phyloP scores from a whole-genome alignment of 2,329 filamentous ascomycete species.

The Podosphaera leucotricha region DNA sequence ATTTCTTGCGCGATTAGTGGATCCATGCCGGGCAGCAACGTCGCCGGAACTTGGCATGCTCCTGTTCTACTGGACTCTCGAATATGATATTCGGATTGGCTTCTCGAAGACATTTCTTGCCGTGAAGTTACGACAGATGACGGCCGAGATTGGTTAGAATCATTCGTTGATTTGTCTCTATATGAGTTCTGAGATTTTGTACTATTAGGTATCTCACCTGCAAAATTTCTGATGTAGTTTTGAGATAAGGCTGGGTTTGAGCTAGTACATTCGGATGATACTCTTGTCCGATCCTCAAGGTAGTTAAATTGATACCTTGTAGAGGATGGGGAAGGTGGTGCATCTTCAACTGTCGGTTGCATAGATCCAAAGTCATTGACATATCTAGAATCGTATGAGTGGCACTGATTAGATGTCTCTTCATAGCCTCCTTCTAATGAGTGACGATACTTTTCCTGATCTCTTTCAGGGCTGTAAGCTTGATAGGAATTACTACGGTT shows the following conservation, averaged over 20 bases:
- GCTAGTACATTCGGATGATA: constrained; percentile 9
- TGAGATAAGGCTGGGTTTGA: constrained; percentile 6
- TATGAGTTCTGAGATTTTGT: constrained; percentile 8
- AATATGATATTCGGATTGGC: constrained; percentile 8
- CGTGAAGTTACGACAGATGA: constrained; percentile 9
- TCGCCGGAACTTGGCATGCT: constrained; percentile 27
- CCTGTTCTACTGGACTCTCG: constrained; percentile 15
- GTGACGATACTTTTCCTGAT: constrained; percentile 9
- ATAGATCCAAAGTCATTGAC: constrained; percentile 20
- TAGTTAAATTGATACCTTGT: constrained; percentile 8
- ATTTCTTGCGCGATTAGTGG: constrained; percentile 30
- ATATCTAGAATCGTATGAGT: constrained; percentile 16
- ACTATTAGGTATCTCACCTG: constrained; percentile 9
- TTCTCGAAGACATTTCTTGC: constrained; percentile 8
- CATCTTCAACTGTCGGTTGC: constrained; percentile 24
- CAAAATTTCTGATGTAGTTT: constrained; percentile 11
- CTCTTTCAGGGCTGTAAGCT: constrained; percentile 10
- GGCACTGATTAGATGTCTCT: constrained; percentile 14
- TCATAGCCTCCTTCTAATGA: constrained; percentile 9
- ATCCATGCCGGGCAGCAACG: constrained; percentile 37
- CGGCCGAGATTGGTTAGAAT: constrained; percentile 9
- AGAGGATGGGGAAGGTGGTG: constrained; percentile 12
- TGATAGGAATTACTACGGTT: constrained; percentile 7
- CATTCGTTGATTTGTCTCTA: constrained; percentile 8
- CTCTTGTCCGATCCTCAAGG: constrained; percentile 11